Evolutionary conservation across 495 filamentous ascomycete genomes (phyloP), one percentile per base, ranked within the genome.

Genomic region (Geoglossum glabrum): DNA sequence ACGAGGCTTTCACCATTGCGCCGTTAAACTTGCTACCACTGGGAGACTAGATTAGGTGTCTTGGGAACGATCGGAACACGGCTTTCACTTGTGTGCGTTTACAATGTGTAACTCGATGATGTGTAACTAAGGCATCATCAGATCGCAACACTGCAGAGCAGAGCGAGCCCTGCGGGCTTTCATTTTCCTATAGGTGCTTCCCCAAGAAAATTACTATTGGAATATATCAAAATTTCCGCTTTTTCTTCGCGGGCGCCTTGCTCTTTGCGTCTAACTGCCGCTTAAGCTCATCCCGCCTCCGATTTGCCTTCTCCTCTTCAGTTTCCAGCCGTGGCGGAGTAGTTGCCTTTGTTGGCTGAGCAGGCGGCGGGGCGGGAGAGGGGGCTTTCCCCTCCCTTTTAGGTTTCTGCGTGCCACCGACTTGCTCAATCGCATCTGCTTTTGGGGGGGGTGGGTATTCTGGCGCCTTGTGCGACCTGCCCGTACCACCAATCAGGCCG

Each of bases 221-320:
- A 2, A 5, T 8, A n/a, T n/a, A 10, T 40, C 28, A 55, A 40
- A 55, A 55, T 40, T 40, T 55, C 34, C 54, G 23, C 28, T 55
- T 55, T 26, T 55, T 55, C 28, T 55, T 55, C 4, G 13, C 21
- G 1, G 28, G 54, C 19, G 28, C 54, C 28, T 55, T 55, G 54
- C 54, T 55, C 17, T 36, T 55, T 26, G 15, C 54, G 9, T 55
- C 54, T 25, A 55, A 23, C 28, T 27, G 23, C 34, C 28, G 33
- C 54, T 55, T 55, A 7, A 55, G 28, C 34, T 55, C 54, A 1
- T 55, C 54, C 34, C 54, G 3, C 26, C 28, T 55, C 19, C 54
- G 23, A 30, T 55, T 55, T 23, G 54, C 54, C 54, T 33, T 27
- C 23, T 55, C 30, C 54, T 55, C 54, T 34, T 34, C 54, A 26